phyloP scores from a whole-genome alignment of 768 basidiomycete genomes.

The Pleurotus eryngii region DNA sequence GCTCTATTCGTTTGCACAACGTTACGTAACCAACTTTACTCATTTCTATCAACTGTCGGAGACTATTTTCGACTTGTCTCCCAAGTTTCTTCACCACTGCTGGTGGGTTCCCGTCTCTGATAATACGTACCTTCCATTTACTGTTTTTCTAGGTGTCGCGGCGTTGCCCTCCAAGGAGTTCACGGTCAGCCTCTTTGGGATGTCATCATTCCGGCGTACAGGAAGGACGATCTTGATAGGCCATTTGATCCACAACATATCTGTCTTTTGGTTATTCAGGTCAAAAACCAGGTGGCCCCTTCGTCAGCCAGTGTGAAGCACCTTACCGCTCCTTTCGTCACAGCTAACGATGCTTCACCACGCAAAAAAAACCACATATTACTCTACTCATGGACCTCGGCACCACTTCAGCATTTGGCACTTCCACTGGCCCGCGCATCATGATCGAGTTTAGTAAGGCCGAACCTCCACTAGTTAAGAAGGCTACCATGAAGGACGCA shows the following conservation, averaged over 20 bases:
- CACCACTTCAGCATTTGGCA: background rate
- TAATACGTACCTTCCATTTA: background rate
- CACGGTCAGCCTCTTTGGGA: conserved; percentile 3
- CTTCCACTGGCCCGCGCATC: too few relatives aligned
- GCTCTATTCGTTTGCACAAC: too few relatives aligned
- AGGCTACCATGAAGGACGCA: too few relatives aligned
- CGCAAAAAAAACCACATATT: background rate
- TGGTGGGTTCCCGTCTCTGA: background rate
- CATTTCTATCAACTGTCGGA: conserved; percentile 6
- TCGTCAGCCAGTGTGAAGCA: background rate
- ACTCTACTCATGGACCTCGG: conserved; percentile 8
- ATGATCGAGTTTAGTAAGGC: too few relatives aligned
- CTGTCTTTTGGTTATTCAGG: background rate
- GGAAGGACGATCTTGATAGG: conserved; percentile 1
- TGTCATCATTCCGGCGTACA: conserved; percentile 1
- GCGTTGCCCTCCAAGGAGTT: conserved; percentile 3
- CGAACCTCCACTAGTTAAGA: too few relatives aligned
- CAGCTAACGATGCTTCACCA: background rate
- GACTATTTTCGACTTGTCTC: background rate
- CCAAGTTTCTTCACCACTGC: background rate
- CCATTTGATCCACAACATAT: conserved; percentile 2
- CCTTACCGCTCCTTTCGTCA: conserved; percentile 2
- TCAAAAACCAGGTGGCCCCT: background rate
- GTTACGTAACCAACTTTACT: conserved; percentile 5
- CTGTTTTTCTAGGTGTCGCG: background rate